Percentiles rank a stretch among this genome's conserved stretches.
Evolutionary conservation across 208 protist species (phyloP).

Genomic region (Acanthamoeba divionensis): DNA sequence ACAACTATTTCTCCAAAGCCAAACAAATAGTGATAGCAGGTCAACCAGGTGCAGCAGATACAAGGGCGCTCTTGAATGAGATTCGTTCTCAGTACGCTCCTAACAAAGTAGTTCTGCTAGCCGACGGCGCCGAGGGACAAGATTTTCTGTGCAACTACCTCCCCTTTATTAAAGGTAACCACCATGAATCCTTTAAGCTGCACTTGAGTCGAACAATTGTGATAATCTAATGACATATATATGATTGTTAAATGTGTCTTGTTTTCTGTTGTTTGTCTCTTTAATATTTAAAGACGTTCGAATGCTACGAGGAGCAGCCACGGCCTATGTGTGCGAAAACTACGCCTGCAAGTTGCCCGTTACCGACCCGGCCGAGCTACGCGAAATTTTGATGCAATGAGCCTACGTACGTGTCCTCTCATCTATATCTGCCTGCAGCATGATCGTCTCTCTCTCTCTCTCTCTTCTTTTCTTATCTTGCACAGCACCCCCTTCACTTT

Average conservation of each 20-base stretch:
- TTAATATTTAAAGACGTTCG: background rate
- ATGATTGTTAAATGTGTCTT: background rate
- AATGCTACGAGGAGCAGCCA: background rate
- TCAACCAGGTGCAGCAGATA: background rate
- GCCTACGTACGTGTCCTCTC: too few species aligned
- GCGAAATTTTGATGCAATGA: background rate
- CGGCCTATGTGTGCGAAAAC: conserved; percentile 37
- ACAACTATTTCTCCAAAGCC: background rate
- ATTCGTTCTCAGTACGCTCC: background rate
- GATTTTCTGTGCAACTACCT: conserved; percentile 15
- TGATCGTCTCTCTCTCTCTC: too few species aligned
- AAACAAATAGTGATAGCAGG: conserved; percentile 27
- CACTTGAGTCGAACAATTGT: background rate
- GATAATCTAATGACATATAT: background rate
- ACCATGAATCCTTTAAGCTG: background rate
- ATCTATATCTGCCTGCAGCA: too few species aligned
- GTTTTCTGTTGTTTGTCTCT: background rate
- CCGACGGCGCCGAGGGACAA: conserved; percentile 9
- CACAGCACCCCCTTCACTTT: too few species aligned
- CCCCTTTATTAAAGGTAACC: background rate
- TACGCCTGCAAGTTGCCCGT: conserved; percentile 34
- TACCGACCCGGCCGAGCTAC: background rate
- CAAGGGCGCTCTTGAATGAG: background rate
- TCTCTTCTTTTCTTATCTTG: too few species aligned
- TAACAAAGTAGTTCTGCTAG: background rate